phyloP scores from a whole-genome alignment of 352 stramenopile species.

The Pilasporangium apinafurcum region DNA sequence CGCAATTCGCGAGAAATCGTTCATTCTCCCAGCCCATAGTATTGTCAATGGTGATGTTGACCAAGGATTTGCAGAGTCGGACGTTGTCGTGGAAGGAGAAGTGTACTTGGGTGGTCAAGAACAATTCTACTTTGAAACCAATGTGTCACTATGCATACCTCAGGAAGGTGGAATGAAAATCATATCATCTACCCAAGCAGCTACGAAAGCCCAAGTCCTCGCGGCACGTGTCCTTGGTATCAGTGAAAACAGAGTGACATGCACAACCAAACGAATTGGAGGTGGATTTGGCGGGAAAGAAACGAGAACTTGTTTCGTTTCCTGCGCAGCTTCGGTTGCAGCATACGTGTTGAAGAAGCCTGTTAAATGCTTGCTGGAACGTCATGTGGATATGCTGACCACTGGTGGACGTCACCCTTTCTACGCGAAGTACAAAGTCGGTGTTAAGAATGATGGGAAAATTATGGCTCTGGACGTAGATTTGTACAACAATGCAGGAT shows the following conservation, averaged over 20 bases:
- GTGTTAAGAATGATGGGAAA: constrained; percentile 73
- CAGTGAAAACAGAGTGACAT: constrained; percentile 87
- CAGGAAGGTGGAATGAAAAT: constrained; percentile 90
- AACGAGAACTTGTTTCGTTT: constrained; percentile 89
- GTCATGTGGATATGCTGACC: constrained; percentile 94
- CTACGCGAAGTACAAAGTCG: constrained; percentile 91
- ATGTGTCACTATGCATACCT: constrained; percentile 74
- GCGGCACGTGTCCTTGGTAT: constrained; percentile 90
- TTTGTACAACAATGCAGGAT: constrained; percentile 94
- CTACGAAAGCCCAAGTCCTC: constrained; percentile 90
- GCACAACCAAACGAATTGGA: constrained; percentile 92
- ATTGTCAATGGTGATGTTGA: constrained; percentile 84
- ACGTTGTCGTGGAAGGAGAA: constrained; percentile 82
- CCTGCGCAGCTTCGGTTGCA: constrained; percentile 87
- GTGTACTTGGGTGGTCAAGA: constrained; percentile 91
- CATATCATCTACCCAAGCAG: constrained; percentile 92
- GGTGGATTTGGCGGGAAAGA: constrained; percentile 97
- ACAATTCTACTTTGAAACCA: constrained; percentile 96
- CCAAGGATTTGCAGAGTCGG: constrained; percentile 52
- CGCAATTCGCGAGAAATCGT: constrained; percentile 89
- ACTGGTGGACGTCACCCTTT: constrained; percentile 93
- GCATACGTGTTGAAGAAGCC: constrained; percentile 84
- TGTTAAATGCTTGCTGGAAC: constrained; percentile 89
- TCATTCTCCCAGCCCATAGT: constrained; percentile 77
- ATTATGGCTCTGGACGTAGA: constrained; percentile 89